Evolutionary conservation across 805 yeast species (phyloP).

Genomic region (Wickerhamomyces bisporus): DNA sequence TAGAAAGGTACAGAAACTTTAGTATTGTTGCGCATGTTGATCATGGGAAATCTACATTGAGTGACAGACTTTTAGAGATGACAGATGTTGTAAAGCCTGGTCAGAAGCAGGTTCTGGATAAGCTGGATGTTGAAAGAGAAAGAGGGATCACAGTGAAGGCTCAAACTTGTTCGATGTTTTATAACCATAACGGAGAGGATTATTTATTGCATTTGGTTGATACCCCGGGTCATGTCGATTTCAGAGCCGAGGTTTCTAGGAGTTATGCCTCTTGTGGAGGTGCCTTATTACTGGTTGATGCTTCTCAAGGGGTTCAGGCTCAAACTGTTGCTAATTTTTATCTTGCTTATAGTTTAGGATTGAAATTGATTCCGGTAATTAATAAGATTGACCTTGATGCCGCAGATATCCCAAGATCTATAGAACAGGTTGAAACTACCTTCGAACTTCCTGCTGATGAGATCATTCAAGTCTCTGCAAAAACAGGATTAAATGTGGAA

Average conservation of each 20-base stretch:
- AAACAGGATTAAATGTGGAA: constrained; percentile 80
- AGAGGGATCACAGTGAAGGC: constrained; percentile 97
- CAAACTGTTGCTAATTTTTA: constrained; percentile 98
- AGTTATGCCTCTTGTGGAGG: constrained; percentile 97
- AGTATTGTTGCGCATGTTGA: constrained; percentile 97
- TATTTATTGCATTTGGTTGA: constrained; percentile 87
- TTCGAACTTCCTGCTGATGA: constrained; percentile 76
- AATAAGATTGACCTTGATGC: constrained; percentile 88
- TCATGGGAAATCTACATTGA: constrained; percentile 81
- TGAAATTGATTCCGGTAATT: constrained; percentile 80
- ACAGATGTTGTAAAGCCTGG: constrained; percentile 86
- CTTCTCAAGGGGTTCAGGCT: constrained; percentile 94
- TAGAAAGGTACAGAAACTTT: constrained; percentile 79
- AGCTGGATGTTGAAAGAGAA: constrained; percentile 90
- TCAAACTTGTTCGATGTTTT: constrained; percentile 93
- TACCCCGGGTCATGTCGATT: constrained; percentile 98
- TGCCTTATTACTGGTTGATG: constrained; percentile 85
- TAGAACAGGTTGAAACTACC: constrained; percentile 78
- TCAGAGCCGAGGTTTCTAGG: constrained; percentile 87
- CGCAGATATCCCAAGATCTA: constrained; percentile 76
- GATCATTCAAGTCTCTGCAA: constrained; percentile 84
- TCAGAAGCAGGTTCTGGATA: constrained; percentile 83
- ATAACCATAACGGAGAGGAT: constrained; percentile 59
- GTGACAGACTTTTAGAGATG: constrained; percentile 80
- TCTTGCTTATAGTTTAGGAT: constrained; percentile 79